Percentiles rank a stretch among this genome's conserved stretches.
Evolutionary conservation across 2,329 filamentous ascomycete species (phyloP).

Genomic region (Chalara sp.): DNA sequence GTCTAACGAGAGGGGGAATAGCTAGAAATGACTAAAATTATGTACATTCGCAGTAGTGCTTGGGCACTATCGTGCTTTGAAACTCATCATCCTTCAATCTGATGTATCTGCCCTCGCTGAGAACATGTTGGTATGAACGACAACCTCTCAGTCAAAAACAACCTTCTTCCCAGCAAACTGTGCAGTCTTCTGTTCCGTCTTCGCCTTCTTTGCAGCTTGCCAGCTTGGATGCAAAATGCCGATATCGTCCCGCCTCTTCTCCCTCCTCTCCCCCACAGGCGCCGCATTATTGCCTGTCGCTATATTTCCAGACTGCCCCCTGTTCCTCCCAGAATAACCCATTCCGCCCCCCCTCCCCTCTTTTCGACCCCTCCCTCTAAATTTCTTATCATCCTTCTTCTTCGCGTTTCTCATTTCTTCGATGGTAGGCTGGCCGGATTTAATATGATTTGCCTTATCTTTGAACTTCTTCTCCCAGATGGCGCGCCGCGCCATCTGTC

Average conservation of each 20-base stretch:
- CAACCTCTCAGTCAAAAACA: constrained; percentile 41
- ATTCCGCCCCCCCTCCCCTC: constrained; percentile 7
- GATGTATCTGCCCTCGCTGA: too few relatives aligned
- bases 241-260: constrained; percentile 38
- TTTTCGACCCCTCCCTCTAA: constrained; percentile 48
- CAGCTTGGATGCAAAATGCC: constrained; percentile 57
- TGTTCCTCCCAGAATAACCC: constrained; percentile 3
- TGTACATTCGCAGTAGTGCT: too few relatives aligned
- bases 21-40: too few relatives aligned
- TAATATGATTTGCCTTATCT: constrained; percentile 44
- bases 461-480: constrained; percentile 80
- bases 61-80: too few relatives aligned
- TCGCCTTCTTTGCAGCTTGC: constrained; percentile 49
- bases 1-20: too few relatives aligned
- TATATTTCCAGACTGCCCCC: constrained; percentile 3
- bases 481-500: constrained; percentile 70
- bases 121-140: too few relatives aligned
- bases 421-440: constrained; percentile 16
- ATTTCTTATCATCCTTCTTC: constrained; percentile 46
- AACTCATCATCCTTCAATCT: too few relatives aligned
- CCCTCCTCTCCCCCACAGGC: constrained; percentile 20
- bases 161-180: constrained; percentile 52
- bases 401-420: constrained; percentile 5
- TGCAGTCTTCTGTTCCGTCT: constrained; percentile 46
- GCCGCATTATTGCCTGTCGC: constrained; percentile 23